These are phyloP conservation scores for Arthrobotrys conoides DNA, from an alignment of 2,329 filamentous ascomycete genomes.

Conservation along the genomic window DNA sequence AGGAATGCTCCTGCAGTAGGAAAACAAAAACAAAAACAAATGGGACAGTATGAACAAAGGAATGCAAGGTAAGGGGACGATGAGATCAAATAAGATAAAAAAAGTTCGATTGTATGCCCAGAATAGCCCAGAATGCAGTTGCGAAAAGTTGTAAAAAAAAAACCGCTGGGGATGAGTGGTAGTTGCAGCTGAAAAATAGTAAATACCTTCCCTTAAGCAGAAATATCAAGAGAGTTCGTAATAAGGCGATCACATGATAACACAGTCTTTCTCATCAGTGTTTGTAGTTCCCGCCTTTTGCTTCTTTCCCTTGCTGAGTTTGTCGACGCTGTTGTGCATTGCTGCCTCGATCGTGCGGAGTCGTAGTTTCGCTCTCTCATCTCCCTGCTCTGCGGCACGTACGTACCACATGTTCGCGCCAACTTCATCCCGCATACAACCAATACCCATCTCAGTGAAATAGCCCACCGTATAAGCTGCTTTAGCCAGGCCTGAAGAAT, in stretches of 20 bases:
- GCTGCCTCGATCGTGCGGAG: conserved; percentile 89
- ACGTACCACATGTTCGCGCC: conserved; percentile 99
- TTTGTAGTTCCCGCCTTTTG: conserved; percentile 31
- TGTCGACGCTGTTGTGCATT: conserved; percentile 72
- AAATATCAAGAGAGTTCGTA: conserved; percentile 18
- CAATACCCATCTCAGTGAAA: conserved; percentile 98
- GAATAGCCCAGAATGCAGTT: conserved; percentile 14
- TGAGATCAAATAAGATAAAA: conserved; percentile 7
- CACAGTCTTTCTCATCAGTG: conserved; percentile 54
- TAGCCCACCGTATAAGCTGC: conserved; percentile 97
- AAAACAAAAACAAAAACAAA: conserved; percentile 26
- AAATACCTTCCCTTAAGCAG: conserved; percentile 18
- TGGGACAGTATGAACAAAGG: not conserved
- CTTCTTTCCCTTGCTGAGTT: conserved; percentile 57
- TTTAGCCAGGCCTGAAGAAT: conserved; percentile 69
- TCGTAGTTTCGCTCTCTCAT: conserved; percentile 88
- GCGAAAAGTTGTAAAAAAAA: conserved; percentile 9
- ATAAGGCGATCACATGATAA: conserved; percentile 52
- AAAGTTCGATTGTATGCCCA: conserved; percentile 4
- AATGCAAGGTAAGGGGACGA: conserved; percentile 27
- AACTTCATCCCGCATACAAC: conserved; percentile 91
- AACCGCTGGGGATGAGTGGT: conserved; percentile 12
- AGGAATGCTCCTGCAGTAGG: conserved; percentile 17
- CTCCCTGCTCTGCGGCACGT: conserved; percentile 90
- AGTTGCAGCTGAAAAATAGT: not conserved